Conservation (phyloP, 768 basidiomycete genomes). For the Lenzites betulinus region DNA sequence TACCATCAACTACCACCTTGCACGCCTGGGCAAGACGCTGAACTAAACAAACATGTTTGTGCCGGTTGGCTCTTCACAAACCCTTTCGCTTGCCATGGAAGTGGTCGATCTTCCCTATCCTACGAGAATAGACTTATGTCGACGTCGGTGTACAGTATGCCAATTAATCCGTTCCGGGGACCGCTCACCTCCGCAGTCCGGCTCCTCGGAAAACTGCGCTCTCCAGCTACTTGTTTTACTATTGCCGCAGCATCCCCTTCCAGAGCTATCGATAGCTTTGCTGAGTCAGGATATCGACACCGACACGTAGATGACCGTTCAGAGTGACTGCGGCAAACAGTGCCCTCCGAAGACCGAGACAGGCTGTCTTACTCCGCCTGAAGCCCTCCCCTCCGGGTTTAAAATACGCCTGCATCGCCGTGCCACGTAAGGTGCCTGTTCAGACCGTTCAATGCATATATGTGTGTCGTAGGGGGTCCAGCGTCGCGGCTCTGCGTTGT, state of each 20-base stretch:
- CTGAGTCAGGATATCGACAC: too few relatives aligned
- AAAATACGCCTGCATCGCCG: neutral
- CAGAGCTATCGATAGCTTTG: too few relatives aligned
- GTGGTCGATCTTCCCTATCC: neutral
- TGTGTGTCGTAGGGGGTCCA: too few relatives aligned
- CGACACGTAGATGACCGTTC: too few relatives aligned
- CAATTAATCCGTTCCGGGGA: neutral
- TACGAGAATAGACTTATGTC: conserved; percentile 1
- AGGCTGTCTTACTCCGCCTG: too few relatives aligned
- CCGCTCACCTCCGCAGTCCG: too few relatives aligned
- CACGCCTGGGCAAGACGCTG: conserved; percentile 72
- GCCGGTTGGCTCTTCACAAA: neutral
- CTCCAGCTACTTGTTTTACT: neutral
- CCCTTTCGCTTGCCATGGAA: too few relatives aligned
- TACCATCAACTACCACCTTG: conserved; percentile 89
- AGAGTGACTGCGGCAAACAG: neutral
- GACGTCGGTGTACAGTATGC: conserved; percentile 7
- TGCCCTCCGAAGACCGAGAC: too few relatives aligned
- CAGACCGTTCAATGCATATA: too few relatives aligned
- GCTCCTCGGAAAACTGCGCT: too few relatives aligned
- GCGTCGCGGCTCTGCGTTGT: neutral
- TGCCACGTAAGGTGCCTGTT: neutral
- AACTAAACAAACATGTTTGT: conserved; percentile 54
- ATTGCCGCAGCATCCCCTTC: neutral
- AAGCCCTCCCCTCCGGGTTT: too few relatives aligned